A percentile compares a stretch with the other conserved stretches of the same genome.
These are phyloP conservation scores for Coleophoma eucalyptorum DNA, from an alignment of 2,329 filamentous ascomycete genomes.

Conservation along the genomic window DNA sequence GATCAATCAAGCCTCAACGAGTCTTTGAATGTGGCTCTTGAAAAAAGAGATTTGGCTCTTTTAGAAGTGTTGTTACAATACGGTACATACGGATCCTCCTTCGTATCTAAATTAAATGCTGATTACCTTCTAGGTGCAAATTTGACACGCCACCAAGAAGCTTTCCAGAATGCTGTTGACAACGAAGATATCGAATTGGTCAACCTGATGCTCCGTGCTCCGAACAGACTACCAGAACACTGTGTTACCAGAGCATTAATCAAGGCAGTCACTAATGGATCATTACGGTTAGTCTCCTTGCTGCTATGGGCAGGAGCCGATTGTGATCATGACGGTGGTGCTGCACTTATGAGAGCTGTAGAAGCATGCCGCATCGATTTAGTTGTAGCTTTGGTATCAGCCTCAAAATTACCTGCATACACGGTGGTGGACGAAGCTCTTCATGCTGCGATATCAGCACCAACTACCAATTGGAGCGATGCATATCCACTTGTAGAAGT, in stretches of 20 bases:
- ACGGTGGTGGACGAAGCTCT: conserved; percentile 48
- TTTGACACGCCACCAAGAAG: conserved; percentile 1
- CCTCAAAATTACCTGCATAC: conserved; percentile 45
- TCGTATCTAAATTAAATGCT: not conserved
- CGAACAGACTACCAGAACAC: conserved; percentile 4
- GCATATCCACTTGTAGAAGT: conserved; percentile 51
- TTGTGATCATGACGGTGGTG: conserved; percentile 45
- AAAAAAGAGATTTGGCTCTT: conserved; percentile 3
- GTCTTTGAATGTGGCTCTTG: conserved; percentile 9
- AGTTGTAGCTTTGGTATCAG: conserved; percentile 49
- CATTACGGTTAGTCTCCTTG: conserved; percentile 1
- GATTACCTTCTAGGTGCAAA: conserved; percentile 8
- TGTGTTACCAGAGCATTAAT: conserved; percentile 9
- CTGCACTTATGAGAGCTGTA: conserved; percentile 48
- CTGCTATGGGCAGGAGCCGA: conserved; percentile 34
- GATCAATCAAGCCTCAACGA: conserved; percentile 12
- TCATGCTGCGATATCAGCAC: conserved; percentile 38
- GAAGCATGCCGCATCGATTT: conserved; percentile 47
- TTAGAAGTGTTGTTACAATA: conserved; percentile 10
- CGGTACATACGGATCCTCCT: conserved; percentile 3
- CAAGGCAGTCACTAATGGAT: conserved; percentile 3
- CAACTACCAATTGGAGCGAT: conserved; percentile 41
- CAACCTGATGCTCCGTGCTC: conserved; percentile 8
- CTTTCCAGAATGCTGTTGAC: conserved; percentile 2
- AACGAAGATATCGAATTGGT: conserved; percentile 8